Base-by-base conservation (phyloP, 371 early-diverging fungal species). In the Rhizopus microsporus region DNA sequence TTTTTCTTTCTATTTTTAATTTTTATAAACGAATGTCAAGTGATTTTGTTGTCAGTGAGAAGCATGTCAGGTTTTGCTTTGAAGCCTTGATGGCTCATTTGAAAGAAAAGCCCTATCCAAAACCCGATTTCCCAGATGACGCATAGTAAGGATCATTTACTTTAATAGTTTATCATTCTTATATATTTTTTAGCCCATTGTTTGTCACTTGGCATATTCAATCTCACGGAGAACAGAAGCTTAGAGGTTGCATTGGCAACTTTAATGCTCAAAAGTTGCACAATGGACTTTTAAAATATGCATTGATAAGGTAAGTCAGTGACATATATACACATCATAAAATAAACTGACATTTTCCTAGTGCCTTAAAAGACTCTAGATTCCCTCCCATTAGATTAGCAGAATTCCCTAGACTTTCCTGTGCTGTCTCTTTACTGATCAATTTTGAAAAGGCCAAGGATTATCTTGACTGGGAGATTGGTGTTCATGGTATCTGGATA, bases 191-290 rank as follows among this genome's bases (percentile, higher is more conserved):
- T 57, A 86, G 88, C 57, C 95, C 95, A 5, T 77, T 95, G 32
- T 95, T 95, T 65, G 92, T 95, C 4, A 91, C 95, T 16, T 95
- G 95, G 95, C 78, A 87, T 54, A 68, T 74, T 17, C 58, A 58
- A 30, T 54, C 60, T 8, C 54, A 75, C 46, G 81, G 70, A 5
- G 72, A 80, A 7, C 57, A 67, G 38, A 73, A 74, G 13, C 75
- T 96, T 40, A 88, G 96, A 51, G 97, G 97, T 9, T 97, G 97
- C 69, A 96, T 97, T 44, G 98, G 98, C 12, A 96, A 87, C 67
- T 97, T 97, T 63, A 71, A 77, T 7, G 72, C 95, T 4, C 68
- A 88, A 80, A 72, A 82, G 7, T 71, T 97, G 17, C 82, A 79
- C 57, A 49, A 61, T 31, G 96, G 94, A 0, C 70, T 97, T 23